Evolutionary conservation across 2,329 filamentous ascomycete species (phyloP), one percentile per base, ranked within the genome.

Genomic region (Aciculosporium take): DNA sequence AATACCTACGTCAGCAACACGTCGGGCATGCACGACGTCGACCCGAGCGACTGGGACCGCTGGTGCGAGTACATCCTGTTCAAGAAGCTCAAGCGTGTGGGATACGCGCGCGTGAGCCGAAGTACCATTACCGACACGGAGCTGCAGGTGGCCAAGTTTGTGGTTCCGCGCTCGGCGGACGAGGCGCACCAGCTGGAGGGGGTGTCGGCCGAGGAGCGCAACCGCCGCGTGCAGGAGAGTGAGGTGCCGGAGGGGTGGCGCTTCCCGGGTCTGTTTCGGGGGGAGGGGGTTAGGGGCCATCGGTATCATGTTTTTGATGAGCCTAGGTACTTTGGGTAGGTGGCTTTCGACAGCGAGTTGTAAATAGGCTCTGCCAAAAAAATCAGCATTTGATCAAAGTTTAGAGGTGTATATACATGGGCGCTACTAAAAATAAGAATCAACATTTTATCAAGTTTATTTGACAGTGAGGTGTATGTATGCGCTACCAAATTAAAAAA

Each of bases 11-110:
- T 96, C 20, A 85, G 85, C 43, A 73, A 86, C 40, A 67, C 68
- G 44, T 94, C 84, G 44, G 85, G 87, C 8, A 98, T 98, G 91
- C 79, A 84, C 54, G 91, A 98, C 55, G 91, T 98, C 38, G 91
- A 98, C 55, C 75, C 80, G 0, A 79, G 71, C 3, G 91, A 98
- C 59, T 94, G 87, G 87, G 91, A 98, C 60, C 72, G 91, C 42
- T 98, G 91, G 91, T 98, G 91, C 67, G 89, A 98, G 67, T 98
- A 98, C 62, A 95, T 98, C 49, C 67, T 98, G 21, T 98, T 86
- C 71, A 95, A 95, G 69, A 79, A 79, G 10, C 64, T 98, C 47
- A 81, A 79, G 62, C 74, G 89, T 46, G 81, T 83, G 0, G 89
- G 86, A 1, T 98, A 98, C 58, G 91, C 91, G 4, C 71, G 91